phyloP scores from a whole-genome alignment of 2,329 filamentous ascomycete species.

The Neonectria neomacrospora region DNA sequence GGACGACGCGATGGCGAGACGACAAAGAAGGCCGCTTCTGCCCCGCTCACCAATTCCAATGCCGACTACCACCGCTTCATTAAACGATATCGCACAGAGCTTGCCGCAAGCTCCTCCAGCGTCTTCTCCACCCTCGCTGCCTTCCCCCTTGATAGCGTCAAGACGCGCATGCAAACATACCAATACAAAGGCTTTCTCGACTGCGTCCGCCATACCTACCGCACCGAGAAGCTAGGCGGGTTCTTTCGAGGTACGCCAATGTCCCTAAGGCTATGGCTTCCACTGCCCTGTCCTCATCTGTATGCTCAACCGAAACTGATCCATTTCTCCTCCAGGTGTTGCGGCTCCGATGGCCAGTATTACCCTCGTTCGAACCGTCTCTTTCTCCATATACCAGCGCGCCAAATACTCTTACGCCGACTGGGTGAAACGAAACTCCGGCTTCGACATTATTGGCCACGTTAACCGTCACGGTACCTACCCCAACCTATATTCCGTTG shows the following conservation, averaged over 20 bases:
- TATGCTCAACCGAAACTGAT: slow-evolving; percentile 26
- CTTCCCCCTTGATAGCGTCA: slow-evolving; percentile 90
- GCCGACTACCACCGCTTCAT: slow-evolving; percentile 60
- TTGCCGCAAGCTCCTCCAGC: slow-evolving; percentile 81
- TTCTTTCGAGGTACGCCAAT: slow-evolving; percentile 80
- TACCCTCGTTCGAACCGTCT: slow-evolving; percentile 80
- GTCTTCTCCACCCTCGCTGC: slow-evolving; percentile 81
- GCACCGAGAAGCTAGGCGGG: slow-evolving; percentile 75
- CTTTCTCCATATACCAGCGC: slow-evolving; percentile 82
- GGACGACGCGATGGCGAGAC: slow-evolving; percentile 45
- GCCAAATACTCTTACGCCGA: slow-evolving; percentile 79
- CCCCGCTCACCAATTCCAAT: slow-evolving; percentile 21
- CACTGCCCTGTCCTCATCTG: background rate
- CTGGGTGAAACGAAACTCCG: slow-evolving; percentile 74
- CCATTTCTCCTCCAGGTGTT: slow-evolving; percentile 64
- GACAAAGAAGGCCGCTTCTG: slow-evolving; percentile 36
- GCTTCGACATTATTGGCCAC: slow-evolving; percentile 76
- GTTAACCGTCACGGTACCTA: slow-evolving; percentile 77
- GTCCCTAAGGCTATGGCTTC: background rate
- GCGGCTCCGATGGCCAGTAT: slow-evolving; percentile 83
- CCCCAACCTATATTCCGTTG: slow-evolving; percentile 77
- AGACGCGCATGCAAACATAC: slow-evolving; percentile 91
- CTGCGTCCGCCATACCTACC: slow-evolving; percentile 81
- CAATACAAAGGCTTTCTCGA: slow-evolving; percentile 79
- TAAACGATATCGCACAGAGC: slow-evolving; percentile 83